Base-by-base conservation (phyloP, 2,329 filamentous ascomycete species). In the Ceratocystiopsis sp. region DNA sequence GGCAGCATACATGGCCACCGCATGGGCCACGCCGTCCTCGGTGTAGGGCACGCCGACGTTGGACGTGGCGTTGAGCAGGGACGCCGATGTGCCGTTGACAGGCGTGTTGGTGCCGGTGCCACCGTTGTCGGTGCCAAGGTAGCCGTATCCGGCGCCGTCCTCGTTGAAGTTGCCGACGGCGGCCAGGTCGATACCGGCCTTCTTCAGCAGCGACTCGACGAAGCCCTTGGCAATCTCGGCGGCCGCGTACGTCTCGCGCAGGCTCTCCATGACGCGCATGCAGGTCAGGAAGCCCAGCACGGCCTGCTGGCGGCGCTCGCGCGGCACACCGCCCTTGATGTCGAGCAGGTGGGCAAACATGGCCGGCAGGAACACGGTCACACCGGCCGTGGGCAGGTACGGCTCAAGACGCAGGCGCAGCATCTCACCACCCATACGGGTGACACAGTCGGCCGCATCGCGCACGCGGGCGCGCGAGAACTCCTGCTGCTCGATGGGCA, bases 221-320 rank as follows among this genome's bases (percentile, higher is more conserved):
- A 95, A 95, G 3, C 84, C 84, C 1, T 84, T 89, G n/a, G 85
- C 86, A 54, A 91, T 94, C 59, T 95, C 87, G n/a, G 89, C 89
- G 0, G 87, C 86, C 0, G 86, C 79, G 55, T 96, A 95, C 29
- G 86, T 84, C 55, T 94, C 85, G 35, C 86, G 77, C 16, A 96
- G 69, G 49, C 80, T 80, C 57, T 86, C 79, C 68, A 95, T 82
- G 46, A 94, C 85, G 39, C 79, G 74, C 84, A 95, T 94, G 62
- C 89, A 95, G 57, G 86, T 80, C 52, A 80, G 81, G 64, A 94
- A 94, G 17, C 85, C 84, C 45, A 79, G 74, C 19, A 86, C 71
- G 39, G 84, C 86, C 37, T 74, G 69, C 46, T 82, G 73, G 16
- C 84, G 76, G 4, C 80, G 78, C 43, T 77, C 73, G 43, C 83